These are phyloP conservation scores for Fragilariopsis cylindrus DNA, from an alignment of 108 stramenopile species.

Conservation along the genomic window DNA sequence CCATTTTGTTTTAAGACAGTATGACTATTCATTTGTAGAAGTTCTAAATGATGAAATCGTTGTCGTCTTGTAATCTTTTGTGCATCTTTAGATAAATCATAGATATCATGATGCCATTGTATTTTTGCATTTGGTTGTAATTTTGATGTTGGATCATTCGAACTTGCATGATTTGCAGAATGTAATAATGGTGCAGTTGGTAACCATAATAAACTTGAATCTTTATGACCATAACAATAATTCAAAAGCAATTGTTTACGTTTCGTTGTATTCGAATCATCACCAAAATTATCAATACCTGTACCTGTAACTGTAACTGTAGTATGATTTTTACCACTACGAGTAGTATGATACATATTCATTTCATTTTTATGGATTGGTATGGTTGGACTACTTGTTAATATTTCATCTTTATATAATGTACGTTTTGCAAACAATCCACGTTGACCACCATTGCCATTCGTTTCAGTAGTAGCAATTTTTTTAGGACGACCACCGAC, in stretches of 20 bases:
- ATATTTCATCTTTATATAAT: slow-evolving; percentile 21
- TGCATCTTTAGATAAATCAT: not conserved
- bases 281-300: not conserved
- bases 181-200: slow-evolving; percentile 43
- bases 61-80: slow-evolving; percentile 16
- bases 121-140: slow-evolving; percentile 30
- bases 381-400: slow-evolving; percentile 43
- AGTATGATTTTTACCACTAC: too few species aligned
- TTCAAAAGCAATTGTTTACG: slow-evolving; percentile 53
- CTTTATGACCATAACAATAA: slow-evolving; percentile 60
- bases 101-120: slow-evolving; percentile 17
- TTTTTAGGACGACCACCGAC: too few species aligned
- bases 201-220: slow-evolving; percentile 56
- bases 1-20: slow-evolving; percentile 22
- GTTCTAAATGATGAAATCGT: slow-evolving; percentile 36
- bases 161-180: slow-evolving; percentile 22
- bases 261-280: not conserved
- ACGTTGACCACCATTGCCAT: not conserved
- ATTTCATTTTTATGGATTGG: slow-evolving; percentile 46
- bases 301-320: too few species aligned
- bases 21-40: slow-evolving; percentile 16
- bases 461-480: too few species aligned
- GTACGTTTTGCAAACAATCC: slow-evolving; percentile 38
- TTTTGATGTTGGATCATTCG: not conserved
- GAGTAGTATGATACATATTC: not conserved